phyloP scores from a whole-genome alignment of 1,139 yeast genomes.

The Saccharomycopsis hybrid region DNA sequence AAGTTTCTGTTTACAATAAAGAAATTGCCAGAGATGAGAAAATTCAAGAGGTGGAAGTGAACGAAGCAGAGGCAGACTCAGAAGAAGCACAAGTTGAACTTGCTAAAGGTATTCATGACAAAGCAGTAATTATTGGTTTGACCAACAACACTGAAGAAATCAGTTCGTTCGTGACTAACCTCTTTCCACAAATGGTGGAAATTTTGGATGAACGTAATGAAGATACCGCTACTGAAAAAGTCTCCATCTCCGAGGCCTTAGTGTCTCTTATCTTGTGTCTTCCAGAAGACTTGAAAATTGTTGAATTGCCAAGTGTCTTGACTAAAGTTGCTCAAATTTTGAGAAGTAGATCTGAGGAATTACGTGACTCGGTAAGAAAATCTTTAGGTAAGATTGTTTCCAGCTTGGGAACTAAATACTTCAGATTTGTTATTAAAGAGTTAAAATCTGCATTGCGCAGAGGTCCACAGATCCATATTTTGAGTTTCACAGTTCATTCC shows the following conservation, averaged over 20 bases:
- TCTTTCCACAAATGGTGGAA: constrained; percentile 57
- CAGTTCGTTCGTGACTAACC: constrained; percentile 49
- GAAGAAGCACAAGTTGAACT: constrained; percentile 17
- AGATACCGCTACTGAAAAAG: constrained; percentile 67
- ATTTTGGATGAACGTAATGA: constrained; percentile 61
- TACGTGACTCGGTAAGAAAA: constrained; percentile 82
- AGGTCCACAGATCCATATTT: constrained; percentile 91
- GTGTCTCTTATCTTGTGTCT: constrained; percentile 65
- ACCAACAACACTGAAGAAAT: constrained; percentile 30
- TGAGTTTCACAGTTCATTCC: constrained; percentile 80
- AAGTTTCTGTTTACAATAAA: constrained; percentile 27
- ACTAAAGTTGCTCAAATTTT: constrained; percentile 83
- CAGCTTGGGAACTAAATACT: constrained; percentile 66
- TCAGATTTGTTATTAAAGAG: constrained; percentile 70
- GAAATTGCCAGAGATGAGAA: constrained; percentile 9
- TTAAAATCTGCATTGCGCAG: constrained; percentile 71
- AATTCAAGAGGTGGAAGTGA: constrained; percentile 13
- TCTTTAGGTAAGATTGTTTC: constrained; percentile 60
- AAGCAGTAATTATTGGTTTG: constrained; percentile 26
- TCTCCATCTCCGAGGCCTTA: constrained; percentile 78
- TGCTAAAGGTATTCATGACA: constrained; percentile 13
- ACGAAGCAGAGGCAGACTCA: constrained; percentile 17
- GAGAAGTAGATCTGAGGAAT: constrained; percentile 79
- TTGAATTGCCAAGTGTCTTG: constrained; percentile 71
- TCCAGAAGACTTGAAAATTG: constrained; percentile 46